These are phyloP conservation scores for Alternaria viburni DNA, from an alignment of 2,329 filamentous ascomycete species.

Conservation along the genomic window DNA sequence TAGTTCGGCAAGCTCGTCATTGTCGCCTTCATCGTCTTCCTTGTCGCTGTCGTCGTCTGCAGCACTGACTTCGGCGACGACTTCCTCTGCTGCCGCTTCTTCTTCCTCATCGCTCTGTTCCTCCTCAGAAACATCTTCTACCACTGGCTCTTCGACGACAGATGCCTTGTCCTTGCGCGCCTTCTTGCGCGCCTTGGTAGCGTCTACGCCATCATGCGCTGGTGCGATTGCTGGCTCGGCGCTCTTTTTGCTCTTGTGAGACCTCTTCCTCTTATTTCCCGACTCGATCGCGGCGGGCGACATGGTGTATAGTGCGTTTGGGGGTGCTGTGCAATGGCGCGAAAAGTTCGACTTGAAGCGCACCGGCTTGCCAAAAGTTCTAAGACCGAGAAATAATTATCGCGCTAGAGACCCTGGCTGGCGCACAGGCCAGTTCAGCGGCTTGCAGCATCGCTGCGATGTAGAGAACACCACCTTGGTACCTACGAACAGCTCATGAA, in stretches of 20 bases:
- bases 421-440: neutral
- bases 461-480: neutral
- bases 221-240: constrained; percentile 32
- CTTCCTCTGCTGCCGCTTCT: constrained; percentile 41
- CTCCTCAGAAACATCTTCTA: constrained; percentile 25
- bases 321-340: neutral
- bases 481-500: neutral
- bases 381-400: constrained; percentile 12
- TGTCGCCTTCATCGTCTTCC: constrained; percentile 35
- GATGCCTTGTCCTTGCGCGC: constrained; percentile 45
- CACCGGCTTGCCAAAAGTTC: constrained; percentile 7
- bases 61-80: constrained; percentile 35
- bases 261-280: constrained; percentile 56
- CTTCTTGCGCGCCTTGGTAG: constrained; percentile 46
- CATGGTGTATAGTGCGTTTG: constrained; percentile 34
- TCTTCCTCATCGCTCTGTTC: constrained; percentile 47
- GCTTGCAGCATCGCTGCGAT: neutral
- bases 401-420: constrained; percentile 10
- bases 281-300: constrained; percentile 48
- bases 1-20: constrained; percentile 9
- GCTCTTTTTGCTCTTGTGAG: constrained; percentile 49
- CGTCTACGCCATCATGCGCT: constrained; percentile 21
- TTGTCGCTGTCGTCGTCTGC: constrained; percentile 34
- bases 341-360: constrained; percentile 13
- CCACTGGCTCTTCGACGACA: constrained; percentile 36